A percentile compares a stretch with the other conserved stretches of the same genome.
Conservation (phyloP, 345 rosid genomes). For the Excoecaria cochinchinensis region DNA sequence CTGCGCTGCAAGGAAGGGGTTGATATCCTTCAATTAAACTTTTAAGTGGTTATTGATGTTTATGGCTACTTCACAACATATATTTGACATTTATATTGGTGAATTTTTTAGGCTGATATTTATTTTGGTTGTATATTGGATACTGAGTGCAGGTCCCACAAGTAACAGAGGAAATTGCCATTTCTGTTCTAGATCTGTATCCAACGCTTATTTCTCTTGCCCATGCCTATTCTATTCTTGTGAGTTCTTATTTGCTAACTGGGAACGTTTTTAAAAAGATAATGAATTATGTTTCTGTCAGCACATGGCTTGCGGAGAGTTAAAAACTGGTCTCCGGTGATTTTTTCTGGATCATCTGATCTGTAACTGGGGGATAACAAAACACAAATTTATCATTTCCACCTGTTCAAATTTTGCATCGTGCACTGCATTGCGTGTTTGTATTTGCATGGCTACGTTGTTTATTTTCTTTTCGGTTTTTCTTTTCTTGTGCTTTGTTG, state of each 20-base stretch:
- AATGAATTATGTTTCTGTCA: background rate
- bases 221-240: slow-evolving; percentile 70
- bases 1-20: background rate
- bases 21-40: background rate
- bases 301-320: background rate
- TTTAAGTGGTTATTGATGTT: background rate
- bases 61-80: background rate
- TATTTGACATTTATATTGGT: background rate
- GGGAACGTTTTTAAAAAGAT: background rate
- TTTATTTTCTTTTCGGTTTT: background rate
- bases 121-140: background rate
- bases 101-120: background rate
- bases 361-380: background rate
- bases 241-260: slow-evolving; percentile 41
- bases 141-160: slow-evolving; percentile 64
- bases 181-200: slow-evolving; percentile 70
- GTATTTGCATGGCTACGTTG: background rate
- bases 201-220: slow-evolving; percentile 86
- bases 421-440: background rate
- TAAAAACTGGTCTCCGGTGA: background rate
- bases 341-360: background rate
- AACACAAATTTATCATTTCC: background rate
- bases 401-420: background rate
- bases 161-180: slow-evolving; percentile 75
- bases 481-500: background rate